Conservation (phyloP, 345 rosid genomes). For the Corymbia maculata region DNA sequence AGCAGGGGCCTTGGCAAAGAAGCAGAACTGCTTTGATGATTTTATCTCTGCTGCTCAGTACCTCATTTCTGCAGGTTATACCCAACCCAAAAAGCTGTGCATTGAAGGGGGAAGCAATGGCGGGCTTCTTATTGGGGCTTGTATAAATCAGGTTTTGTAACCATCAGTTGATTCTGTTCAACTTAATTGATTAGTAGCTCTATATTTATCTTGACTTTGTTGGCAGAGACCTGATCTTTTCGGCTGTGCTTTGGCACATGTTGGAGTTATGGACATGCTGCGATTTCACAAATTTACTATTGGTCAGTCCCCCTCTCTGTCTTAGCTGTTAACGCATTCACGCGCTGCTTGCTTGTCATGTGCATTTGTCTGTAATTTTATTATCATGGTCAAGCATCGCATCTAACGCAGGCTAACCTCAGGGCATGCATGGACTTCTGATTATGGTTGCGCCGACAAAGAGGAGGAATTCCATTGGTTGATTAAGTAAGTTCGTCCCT, state of each 20-base stretch:
- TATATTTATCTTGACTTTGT: not conserved
- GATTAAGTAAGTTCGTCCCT: constrained; percentile 50
- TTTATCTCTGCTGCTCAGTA: constrained; percentile 75
- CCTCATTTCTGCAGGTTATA: constrained; percentile 69
- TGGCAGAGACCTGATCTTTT: constrained; percentile 93
- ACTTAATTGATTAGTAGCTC: not conserved
- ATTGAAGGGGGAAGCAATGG: constrained; percentile 98
- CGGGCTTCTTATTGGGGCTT: constrained; percentile 88
- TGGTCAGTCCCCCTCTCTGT: constrained; percentile 31
- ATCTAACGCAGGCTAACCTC: not conserved
- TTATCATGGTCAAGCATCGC: not conserved
- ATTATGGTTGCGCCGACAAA: constrained; percentile 78
- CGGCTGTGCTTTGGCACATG: constrained; percentile 97
- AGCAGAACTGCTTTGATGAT: constrained; percentile 90
- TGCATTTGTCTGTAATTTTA: not conserved
- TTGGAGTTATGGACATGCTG: constrained; percentile 99
- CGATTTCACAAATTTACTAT: constrained; percentile 91
- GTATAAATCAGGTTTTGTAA: constrained; percentile 74
- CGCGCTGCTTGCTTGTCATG: not conserved
- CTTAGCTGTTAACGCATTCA: not conserved
- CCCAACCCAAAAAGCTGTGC: constrained; percentile 62
- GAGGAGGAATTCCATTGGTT: constrained; percentile 92
- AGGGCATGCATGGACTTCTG: constrained; percentile 97
- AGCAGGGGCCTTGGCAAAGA: constrained; percentile 65
- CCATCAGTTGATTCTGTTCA: not conserved